Evolutionary conservation across 1,284 basidiomycete species (phyloP).

Genomic region (Sanghuangporus baumii): DNA sequence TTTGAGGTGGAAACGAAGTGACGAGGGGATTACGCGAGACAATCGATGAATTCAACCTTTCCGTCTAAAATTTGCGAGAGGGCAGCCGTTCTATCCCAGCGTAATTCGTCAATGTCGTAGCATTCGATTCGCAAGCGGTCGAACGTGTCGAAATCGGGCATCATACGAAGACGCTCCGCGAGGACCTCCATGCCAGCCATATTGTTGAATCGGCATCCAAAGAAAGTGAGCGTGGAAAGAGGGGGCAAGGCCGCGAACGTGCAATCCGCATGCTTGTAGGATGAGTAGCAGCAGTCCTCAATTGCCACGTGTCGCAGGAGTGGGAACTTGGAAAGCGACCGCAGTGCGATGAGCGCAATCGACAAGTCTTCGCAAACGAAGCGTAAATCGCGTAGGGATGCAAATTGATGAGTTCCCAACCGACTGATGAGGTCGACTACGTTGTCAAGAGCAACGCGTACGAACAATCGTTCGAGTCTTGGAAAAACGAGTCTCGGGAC

Average conservation of each 20-base stretch:
- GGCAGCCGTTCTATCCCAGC: neutral
- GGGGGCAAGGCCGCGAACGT: neutral
- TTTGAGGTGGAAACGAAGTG: neutral
- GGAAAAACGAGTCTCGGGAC: conserved; percentile 4
- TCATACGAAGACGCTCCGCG: neutral
- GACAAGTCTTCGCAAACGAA: conserved; percentile 9
- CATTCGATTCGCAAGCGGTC: conserved; percentile 2
- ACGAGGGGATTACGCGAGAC: neutral
- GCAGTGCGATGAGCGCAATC: neutral
- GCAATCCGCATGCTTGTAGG: neutral
- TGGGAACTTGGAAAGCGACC: conserved; percentile 5
- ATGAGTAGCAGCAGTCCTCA: conserved; percentile 12
- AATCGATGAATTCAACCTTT: conserved; percentile 4
- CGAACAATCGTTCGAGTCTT: neutral
- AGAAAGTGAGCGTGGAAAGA: conserved; percentile 1
- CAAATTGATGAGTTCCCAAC: conserved; percentile 7
- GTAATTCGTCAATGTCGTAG: conserved; percentile 4
- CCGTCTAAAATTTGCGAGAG: neutral
- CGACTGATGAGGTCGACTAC: conserved; percentile 6
- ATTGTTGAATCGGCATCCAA: conserved; percentile 7
- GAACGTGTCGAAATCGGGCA: conserved; percentile 2
- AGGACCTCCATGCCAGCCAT: conserved; percentile 5
- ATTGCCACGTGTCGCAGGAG: neutral
- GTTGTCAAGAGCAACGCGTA: conserved; percentile 2
- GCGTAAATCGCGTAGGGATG: neutral